These are phyloP conservation scores for Colletotrichum melonis DNA, from an alignment of 2,329 filamentous ascomycete genomes.

Conservation along the genomic window DNA sequence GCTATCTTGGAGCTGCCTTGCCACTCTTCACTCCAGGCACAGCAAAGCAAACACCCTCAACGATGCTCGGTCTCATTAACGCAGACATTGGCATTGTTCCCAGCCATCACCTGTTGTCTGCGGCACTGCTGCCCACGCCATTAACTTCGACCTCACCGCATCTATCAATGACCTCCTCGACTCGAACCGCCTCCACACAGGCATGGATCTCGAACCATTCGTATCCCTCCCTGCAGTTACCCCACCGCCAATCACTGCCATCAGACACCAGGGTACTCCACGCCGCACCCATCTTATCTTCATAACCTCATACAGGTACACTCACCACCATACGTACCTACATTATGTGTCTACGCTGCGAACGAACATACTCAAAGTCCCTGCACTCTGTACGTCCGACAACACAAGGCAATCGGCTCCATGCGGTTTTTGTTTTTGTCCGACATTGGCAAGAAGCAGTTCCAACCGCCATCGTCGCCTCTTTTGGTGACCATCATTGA, in stretches of 20 bases:
- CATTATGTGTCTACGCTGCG: not conserved
- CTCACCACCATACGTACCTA: too few relatives aligned
- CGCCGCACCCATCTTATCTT: not conserved
- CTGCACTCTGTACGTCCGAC: not conserved
- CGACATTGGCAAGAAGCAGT: not conserved
- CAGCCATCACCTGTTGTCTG: slow-evolving; percentile 5
- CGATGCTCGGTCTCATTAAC: not conserved
- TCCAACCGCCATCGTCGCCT: not conserved
- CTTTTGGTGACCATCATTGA: not conserved
- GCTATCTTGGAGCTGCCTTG: not conserved
- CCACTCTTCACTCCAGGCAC: not conserved
- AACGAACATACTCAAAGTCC: not conserved
- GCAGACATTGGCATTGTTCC: not conserved
- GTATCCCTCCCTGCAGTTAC: not conserved
- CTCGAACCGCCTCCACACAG: slow-evolving; percentile 15
- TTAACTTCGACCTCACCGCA: not conserved
- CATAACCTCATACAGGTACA: not conserved
- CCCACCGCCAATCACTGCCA: not conserved
- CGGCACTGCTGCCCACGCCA: not conserved
- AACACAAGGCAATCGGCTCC: not conserved
- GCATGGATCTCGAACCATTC: not conserved
- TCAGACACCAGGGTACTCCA: not conserved
- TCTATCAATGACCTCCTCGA: not conserved
- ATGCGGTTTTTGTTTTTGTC: slow-evolving; percentile 1
- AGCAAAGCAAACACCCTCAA: slow-evolving; percentile 4